Evolutionary conservation across 305 asterid genomes (phyloP), one percentile per base, ranked within the genome.

Genomic region (Fraxinus dipetala): DNA sequence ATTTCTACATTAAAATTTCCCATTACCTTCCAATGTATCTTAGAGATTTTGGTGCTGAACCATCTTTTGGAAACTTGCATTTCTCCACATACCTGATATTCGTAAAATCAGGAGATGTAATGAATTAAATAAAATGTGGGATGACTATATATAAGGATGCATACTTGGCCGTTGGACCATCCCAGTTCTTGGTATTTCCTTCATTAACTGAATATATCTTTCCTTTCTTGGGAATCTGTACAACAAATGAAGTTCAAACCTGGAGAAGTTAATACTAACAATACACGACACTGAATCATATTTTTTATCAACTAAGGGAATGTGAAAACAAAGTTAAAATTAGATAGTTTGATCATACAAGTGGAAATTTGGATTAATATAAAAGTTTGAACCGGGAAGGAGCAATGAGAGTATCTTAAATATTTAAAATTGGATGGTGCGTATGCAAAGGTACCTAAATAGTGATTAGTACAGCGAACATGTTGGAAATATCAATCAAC

Each of bases 141-240:
- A 40, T 26, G 28, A 61, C 20, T 2, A 75, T 54, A 77, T 35
- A 36, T 14, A 79, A 30, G 24, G 32, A 77, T 30, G 83, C 89
- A 34, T 89, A 96, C 98, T 92, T 93, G 16, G 97, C 85, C 1
- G 98, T 96, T 16, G 99, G 95, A 74, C 81, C 90, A 78, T 96
- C 99, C 98, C 99, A 96, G 85, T 96, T 93, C 89, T 89, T 92
- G 54, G 97, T 95, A 83, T 96, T 96, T 61, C 99, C 99, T 90
- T 96, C 99, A 77, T 94, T 96, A 69, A 94, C 98, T 18, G 99
- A 96, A 84, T 96, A 94, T 54, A 92, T 96, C 80, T 91, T 96
- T 61, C 98, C 98, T 84, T 89, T 90, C 85, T 87, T 91, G 0
- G 98, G 98, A 65, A 96, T 90, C 99, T 96, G 91, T 80, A 77